Evolutionary conservation across 768 basidiomycete species (phyloP), one percentile per base, ranked within the genome.

Genomic region (Chalciporus chontae): DNA sequence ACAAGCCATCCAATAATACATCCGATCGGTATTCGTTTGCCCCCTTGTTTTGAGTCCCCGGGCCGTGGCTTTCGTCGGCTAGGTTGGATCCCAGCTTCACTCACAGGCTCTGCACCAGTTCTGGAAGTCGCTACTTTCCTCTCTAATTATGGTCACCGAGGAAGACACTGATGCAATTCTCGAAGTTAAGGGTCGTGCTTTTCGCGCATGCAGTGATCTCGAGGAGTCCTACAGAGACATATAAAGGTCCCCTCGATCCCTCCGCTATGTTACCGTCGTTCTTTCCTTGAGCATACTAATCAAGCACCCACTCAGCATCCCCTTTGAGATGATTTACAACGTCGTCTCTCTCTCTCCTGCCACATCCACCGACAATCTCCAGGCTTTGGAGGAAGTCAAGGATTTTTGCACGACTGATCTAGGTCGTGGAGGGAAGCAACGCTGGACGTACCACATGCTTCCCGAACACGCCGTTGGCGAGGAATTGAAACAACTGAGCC

Each of bases 361-460:
- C 14, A 74, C 69, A 15, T 71, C 75, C 40, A 62, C 70, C 5
- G 79, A 81, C 45, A 69, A 77, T 51, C 70, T 74, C 26, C 72
- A 71, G 38, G 78, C 79, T 8, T 63, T 81, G 49, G 70, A 76
- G 34, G 79, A 81, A 57, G 80, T 80, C 44, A 76, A 72, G 55
- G 63, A 79, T 56, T 80, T 80, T 55, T 69, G 66, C 14, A 69
- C 66, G 17, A 81, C 80, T 6, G 78, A 81, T 61, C 74, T 81
- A 59, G 79, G 79, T 54, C 72, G 71, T 40, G 71, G 76, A 8
- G 79, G 77, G 27, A 69, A 65, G 45, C 73, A 74, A 29, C 72
- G 73, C 31, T 82, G 80, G 80, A 75, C 78, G 3, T 83, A 80
- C 59, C 76, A 73, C 15, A 58, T 73, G 23, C 70, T 81, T 21